Conservation (phyloP, 352 stramenopile species). For the Chrysophaeum taylorii region DNA sequence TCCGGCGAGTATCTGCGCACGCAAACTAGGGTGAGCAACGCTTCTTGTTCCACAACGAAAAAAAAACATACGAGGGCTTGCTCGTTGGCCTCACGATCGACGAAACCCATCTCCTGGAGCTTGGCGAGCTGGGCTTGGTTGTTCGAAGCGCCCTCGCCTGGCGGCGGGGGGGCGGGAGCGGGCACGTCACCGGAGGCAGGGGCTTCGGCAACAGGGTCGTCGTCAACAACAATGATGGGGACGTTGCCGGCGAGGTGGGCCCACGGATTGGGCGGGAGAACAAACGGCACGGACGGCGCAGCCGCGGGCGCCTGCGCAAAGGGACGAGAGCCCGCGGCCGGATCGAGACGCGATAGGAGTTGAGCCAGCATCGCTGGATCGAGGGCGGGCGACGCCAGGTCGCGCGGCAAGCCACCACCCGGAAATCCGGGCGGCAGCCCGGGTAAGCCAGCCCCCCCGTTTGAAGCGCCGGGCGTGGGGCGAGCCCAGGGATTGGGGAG, state of each 20-base stretch:
- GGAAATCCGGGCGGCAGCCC: not conserved
- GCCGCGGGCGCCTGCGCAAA: not conserved
- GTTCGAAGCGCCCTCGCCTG: no score
- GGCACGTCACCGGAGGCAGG: no score
- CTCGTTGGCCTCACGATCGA: no score
- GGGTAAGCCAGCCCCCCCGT: not conserved
- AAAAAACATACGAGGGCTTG: no score
- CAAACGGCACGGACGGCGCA: not conserved
- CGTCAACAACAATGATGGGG: no score
- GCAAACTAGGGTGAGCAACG: no score
- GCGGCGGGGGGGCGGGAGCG: no score
- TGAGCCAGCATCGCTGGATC: not conserved
- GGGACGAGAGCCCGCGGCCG: not conserved
- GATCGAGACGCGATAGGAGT: not conserved
- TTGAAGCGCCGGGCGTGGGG: not conserved
- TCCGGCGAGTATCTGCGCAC: no score
- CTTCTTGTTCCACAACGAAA: no score
- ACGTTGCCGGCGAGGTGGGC: not conserved
- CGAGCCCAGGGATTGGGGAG: conserved; percentile 58
- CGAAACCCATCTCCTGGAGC: no score
- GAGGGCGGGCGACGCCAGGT: not conserved
- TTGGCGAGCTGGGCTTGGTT: no score
- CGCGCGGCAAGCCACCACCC: not conserved
- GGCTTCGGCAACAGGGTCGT: no score
- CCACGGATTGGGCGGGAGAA: conserved; percentile 5